Base-by-base conservation (phyloP, 2,329 filamentous ascomycete species). In the Colletotrichum lini region DNA sequence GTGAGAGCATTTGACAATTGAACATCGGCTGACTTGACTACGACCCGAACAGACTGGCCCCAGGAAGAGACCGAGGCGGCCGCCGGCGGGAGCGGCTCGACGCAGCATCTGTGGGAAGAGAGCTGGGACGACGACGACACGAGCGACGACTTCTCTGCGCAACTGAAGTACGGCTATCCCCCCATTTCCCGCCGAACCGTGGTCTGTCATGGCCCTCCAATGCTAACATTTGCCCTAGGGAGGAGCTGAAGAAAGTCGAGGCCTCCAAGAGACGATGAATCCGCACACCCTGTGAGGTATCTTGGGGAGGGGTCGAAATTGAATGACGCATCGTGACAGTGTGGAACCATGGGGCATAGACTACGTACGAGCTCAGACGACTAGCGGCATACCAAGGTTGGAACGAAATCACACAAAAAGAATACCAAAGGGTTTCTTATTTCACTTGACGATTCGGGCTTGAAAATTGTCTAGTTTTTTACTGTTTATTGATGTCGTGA, bases 71-170 rank as follows among this genome's bases (percentile, higher is more conserved):
- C 94, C 73, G 94, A 98, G 80, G 70, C 65, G 15, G 92, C 92
- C 67, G 93, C 93, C 68, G 87, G 89, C 78, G 90, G 87, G 72
- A 90, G 86, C 76, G 92, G 91, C 78, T 90, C 91, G 72, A 87
- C 86, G 74, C 85, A 89, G 81, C 95, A 98, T 85, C 87, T 99
- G 65, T 99, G 96, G 96, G 96, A 99, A 84, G 96, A 99, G 88
- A 98, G 95, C 87, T 99, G 96, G 96, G 96, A 99, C 80, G 96
- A 99, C 79, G 96, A 98, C 81, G 96, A 98, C 84, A 96, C 94
- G 75, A 96, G 89, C 78, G 96, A 99, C 80, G 96, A 99, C 79
- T 99, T 99, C 82, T 96, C 95, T 15, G 90, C 93, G 78, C 96
- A 98, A 86, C 85, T 99, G 79, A 97, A 94, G 96, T 98, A 83